Percentiles rank a stretch among this genome's conserved stretches.
Evolutionary conservation across 2,329 filamentous ascomycete species (phyloP).

Genomic region (Keithomyces neogunnii): DNA sequence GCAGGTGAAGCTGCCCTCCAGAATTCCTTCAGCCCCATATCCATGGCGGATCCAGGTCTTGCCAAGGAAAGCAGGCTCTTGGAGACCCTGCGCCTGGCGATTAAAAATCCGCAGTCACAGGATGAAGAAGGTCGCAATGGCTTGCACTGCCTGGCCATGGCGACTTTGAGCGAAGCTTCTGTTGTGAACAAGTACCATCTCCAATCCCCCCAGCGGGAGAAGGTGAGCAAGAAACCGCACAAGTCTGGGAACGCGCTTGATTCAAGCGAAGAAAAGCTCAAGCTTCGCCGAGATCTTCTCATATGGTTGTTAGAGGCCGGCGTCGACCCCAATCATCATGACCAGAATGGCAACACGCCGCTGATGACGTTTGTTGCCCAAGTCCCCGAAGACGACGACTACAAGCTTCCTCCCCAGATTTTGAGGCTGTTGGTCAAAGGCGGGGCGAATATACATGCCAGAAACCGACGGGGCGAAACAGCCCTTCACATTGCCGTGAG

Average conservation of each 20-base stretch:
- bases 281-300: conserved; percentile 17
- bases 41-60: conserved; percentile 7
- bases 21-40: conserved; percentile 1
- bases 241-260: conserved; percentile 22
- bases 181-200: conserved; percentile 24
- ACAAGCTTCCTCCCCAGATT: conserved; percentile 36
- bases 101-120: conserved; percentile 13
- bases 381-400: conserved; percentile 41
- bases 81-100: conserved; percentile 11
- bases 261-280: conserved; percentile 22
- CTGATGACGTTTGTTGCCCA: conserved; percentile 47
- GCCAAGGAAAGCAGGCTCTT: conserved; percentile 15
- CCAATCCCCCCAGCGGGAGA: conserved; percentile 10
- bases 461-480: conserved; percentile 47
- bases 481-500: conserved; percentile 45
- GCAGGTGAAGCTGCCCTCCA: conserved; percentile 5
- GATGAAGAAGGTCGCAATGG: conserved; percentile 42
- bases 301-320: conserved; percentile 23
- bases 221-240: conserved; percentile 6
- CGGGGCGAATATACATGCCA: conserved; percentile 38
- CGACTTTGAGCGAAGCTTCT: conserved; percentile 33
- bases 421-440: conserved; percentile 32
- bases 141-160: conserved; percentile 49
- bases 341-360: conserved; percentile 41
- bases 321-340: conserved; percentile 45